Base-by-base conservation (phyloP, 2,329 filamentous ascomycete genomes). In the Colletotrichum australisinense region DNA sequence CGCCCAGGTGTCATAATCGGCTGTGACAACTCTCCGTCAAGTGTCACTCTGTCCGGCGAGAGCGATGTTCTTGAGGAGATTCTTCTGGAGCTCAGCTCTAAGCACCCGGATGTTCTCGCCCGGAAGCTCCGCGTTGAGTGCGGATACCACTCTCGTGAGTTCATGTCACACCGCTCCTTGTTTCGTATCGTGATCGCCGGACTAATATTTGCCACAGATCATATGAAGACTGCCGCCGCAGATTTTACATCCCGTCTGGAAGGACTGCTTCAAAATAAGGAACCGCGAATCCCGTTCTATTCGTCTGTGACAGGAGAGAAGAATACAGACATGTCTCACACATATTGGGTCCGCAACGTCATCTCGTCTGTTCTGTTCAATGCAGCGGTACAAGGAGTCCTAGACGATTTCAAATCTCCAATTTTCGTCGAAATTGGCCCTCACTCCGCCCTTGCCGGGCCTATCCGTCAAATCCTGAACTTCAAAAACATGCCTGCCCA, bases 21-120 rank as follows among this genome's bases (percentile, higher is more conserved):
- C 0, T 88, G 88, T 75, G 84, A 86, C 75, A 91, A 91, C 80
- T 88, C 86, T 24, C 88, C 88, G 0, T 80, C 81, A 0, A 89
- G 84, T 19, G 78, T 88, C 8, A 90, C 88, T 0, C 81, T 89
- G 0, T 89, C 88, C 5, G 74, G 74, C 2, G 74, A 75, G 8
- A 53, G 35, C 5, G 46, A 65, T 5, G 66, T 68, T 8, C 26
- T 75, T 11, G 82, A 81, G 67, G 79, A 77, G 38, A 63, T 82
- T 11, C 83, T 78, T 0, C 69, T 72, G 1, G 28, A 67, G 2
- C 42, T 74, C 28, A 30, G 26, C 2, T 12, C 22, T 11, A 56
- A n/a, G 16, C 14, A 59, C 4, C 83, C 84, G 30, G 79, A 81
- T 30, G 76, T 86, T 3, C 89, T 90, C 76, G 85, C 86, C 64